A percentile compares a stretch with the other conserved stretches of the same genome.
Conservation (phyloP, 331 rosid species). For the Cydonia oblonga region DNA sequence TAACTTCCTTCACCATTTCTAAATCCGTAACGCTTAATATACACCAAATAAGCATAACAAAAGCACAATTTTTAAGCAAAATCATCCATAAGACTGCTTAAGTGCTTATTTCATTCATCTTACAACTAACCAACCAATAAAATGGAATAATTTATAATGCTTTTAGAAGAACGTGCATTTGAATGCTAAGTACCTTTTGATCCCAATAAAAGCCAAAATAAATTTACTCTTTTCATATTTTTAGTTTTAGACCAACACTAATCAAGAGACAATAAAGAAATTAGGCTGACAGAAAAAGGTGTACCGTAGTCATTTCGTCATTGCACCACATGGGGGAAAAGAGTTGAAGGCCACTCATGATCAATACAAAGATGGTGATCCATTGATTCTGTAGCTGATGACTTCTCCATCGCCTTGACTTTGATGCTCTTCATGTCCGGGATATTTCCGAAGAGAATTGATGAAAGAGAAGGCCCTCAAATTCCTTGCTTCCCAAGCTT, state of each 20-base stretch:
- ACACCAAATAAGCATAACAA: not conserved
- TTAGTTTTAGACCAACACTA: not conserved
- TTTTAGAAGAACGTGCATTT: not conserved
- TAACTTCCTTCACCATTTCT: conserved; percentile 50
- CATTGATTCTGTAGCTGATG: not conserved
- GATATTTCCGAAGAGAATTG: conserved; percentile 44
- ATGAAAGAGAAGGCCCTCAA: conserved; percentile 40
- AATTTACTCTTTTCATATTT: no score
- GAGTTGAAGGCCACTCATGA: conserved; percentile 29
- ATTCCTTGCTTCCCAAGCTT: conserved; percentile 57
- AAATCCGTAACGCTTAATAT: conserved; percentile 28
- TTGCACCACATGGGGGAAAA: conserved; percentile 29
- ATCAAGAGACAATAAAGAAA: no score
- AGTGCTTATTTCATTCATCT: no score
- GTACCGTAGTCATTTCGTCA: conserved; percentile 55
- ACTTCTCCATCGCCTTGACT: conserved; percentile 1
- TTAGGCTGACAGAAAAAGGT: not conserved
- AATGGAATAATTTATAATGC: not conserved
- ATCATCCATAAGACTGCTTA: no score
- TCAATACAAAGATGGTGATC: not conserved
- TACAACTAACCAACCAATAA: no score
- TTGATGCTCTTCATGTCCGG: conserved; percentile 35
- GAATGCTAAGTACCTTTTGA: not conserved
- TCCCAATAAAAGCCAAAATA: no score
- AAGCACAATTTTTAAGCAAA: not conserved